Conservation (phyloP, 805 yeast species). For the Hanseniaspora nectarophila region DNA sequence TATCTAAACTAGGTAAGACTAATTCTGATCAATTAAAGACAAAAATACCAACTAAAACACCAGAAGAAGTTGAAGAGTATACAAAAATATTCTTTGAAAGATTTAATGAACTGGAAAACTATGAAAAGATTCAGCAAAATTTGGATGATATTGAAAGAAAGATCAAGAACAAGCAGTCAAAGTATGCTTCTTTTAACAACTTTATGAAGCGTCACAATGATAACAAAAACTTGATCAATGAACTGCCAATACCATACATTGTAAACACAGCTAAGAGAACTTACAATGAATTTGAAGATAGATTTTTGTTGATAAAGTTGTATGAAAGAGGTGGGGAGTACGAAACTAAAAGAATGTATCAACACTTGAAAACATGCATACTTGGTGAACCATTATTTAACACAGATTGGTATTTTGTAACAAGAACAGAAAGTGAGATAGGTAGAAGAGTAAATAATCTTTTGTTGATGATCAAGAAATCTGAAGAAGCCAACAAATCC, state of each 20-base stretch:
- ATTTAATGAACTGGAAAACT: constrained; percentile 50
- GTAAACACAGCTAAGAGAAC: constrained; percentile 73
- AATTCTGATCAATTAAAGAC: constrained; percentile 39
- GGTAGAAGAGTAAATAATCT: constrained; percentile 59
- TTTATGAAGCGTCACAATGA: constrained; percentile 43
- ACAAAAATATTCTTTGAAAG: constrained; percentile 53
- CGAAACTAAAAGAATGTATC: constrained; percentile 42
- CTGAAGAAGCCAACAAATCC: constrained; percentile 46
- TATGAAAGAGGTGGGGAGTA: constrained; percentile 50
- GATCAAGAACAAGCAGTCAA: constrained; percentile 42
- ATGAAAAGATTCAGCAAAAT: constrained; percentile 57
- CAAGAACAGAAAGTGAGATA: constrained; percentile 61
- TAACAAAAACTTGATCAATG: constrained; percentile 45
- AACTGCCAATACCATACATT: constrained; percentile 56
- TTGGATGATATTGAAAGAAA: constrained; percentile 62
- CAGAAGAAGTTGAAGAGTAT: constrained; percentile 49
- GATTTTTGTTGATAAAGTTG: constrained; percentile 49
- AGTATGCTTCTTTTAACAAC: constrained; percentile 18
- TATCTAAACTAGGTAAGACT: constrained; percentile 54
- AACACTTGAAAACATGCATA: constrained; percentile 55
- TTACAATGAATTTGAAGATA: constrained; percentile 58
- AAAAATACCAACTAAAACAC: constrained; percentile 44
- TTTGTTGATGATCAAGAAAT: constrained; percentile 55
- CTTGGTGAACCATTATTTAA: constrained; percentile 46
- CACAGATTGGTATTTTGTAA: constrained; percentile 62